Conservation (phyloP, 2,329 filamentous ascomycete genomes). For the Diaporthe capsici region DNA sequence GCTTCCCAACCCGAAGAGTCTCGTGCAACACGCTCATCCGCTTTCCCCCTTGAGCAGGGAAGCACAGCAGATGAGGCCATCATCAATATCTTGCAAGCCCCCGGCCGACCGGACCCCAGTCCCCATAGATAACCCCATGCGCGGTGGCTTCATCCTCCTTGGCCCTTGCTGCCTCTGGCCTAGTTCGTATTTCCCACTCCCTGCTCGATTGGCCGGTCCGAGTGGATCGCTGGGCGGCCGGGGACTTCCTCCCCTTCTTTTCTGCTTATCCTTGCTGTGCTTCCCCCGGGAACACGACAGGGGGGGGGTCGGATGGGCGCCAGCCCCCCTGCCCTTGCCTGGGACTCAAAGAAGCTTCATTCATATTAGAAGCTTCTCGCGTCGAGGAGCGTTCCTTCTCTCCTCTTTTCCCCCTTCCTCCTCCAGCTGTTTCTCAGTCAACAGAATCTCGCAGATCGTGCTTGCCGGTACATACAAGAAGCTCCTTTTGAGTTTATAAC, state of each 20-base stretch:
- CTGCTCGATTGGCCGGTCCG: slow-evolving; percentile 25
- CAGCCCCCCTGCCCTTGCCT: slow-evolving; percentile 17
- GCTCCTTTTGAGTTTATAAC: slow-evolving; percentile 6
- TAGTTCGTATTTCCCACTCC: slow-evolving; percentile 23
- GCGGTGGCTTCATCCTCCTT: slow-evolving; percentile 30
- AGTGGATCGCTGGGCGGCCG: slow-evolving; percentile 23
- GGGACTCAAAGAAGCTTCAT: slow-evolving; percentile 32
- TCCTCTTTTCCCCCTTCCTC: neutral
- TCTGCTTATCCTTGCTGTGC: neutral
- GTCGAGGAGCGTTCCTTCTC: slow-evolving; percentile 1
- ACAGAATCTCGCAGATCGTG: slow-evolving; percentile 24
- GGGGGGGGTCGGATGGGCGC: slow-evolving; percentile 13
- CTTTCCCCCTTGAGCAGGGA: slow-evolving; percentile 14
- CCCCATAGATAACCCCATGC: slow-evolving; percentile 29
- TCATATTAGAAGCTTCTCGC: slow-evolving; percentile 35
- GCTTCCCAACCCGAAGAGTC: slow-evolving; percentile 14
- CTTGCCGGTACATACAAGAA: slow-evolving; percentile 10
- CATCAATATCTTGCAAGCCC: slow-evolving; percentile 29
- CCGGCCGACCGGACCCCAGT: slow-evolving; percentile 4
- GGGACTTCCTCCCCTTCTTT: slow-evolving; percentile 22
- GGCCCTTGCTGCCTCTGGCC: slow-evolving; percentile 16
- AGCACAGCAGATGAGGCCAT: slow-evolving; percentile 37
- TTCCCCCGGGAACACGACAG: slow-evolving; percentile 22
- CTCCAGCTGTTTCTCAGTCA: slow-evolving; percentile 33
- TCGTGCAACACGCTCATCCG: slow-evolving; percentile 29